Percentiles rank a stretch among this genome's conserved stretches.
These are phyloP conservation scores for Sphagnum magellanicum DNA, from an alignment of 228 moss, liverwort and hornwort species.

Conservation along the genomic window DNA sequence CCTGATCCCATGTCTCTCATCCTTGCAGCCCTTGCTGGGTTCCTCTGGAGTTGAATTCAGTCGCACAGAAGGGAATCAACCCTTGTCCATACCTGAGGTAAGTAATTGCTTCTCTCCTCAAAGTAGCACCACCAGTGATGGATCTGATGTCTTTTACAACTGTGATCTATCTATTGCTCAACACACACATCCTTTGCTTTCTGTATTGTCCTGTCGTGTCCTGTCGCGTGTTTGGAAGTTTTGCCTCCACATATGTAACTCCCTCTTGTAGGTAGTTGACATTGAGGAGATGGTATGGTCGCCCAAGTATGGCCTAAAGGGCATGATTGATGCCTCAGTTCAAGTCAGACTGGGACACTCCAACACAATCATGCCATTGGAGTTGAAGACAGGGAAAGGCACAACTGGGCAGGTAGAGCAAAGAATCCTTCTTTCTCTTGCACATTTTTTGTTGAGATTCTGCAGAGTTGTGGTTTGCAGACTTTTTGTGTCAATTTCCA, in stretches of 20 bases:
- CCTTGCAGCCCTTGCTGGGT: not conserved
- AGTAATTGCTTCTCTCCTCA: too few species aligned
- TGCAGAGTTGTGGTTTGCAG: too few species aligned
- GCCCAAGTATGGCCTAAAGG: conserved; percentile 49
- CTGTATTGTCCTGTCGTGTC: too few species aligned
- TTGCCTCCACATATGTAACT: too few species aligned
- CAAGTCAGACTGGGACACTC: conserved; percentile 19
- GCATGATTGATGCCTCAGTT: conserved; percentile 43
- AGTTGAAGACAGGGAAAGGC: conserved; percentile 47
- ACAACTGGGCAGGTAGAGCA: conserved; percentile 32
- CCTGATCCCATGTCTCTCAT: not conserved
- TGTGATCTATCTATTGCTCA: too few species aligned
- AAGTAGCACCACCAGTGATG: too few species aligned
- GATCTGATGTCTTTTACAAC: too few species aligned
- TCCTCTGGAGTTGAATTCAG: not conserved
- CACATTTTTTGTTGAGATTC: too few species aligned
- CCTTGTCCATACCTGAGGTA: not conserved
- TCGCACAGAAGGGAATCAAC: not conserved
- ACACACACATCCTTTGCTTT: too few species aligned
- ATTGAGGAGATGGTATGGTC: conserved; percentile 58
- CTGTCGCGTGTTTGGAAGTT: too few species aligned
- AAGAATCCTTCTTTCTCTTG: too few species aligned
- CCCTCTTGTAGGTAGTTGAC: conserved; percentile 25
- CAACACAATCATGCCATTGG: conserved; percentile 31
- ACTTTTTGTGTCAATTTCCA: too few species aligned